A percentile compares a stretch with the other conserved stretches of the same genome.
Conservation (phyloP, 2,329 filamentous ascomycete genomes). For the Fusarium pininemorale region DNA sequence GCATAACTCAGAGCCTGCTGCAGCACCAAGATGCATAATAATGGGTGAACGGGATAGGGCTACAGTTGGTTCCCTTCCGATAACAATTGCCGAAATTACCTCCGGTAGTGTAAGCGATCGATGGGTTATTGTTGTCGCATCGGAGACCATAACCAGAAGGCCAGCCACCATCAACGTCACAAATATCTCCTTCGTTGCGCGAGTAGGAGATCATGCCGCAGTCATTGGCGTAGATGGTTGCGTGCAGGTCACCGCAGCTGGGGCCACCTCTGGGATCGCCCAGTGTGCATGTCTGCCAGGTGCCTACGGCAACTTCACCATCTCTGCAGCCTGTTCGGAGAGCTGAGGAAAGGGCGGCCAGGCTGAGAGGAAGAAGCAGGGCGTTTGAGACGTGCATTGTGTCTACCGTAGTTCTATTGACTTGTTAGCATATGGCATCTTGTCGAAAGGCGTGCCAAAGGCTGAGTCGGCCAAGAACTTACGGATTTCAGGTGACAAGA, state of each 20-base stretch:
- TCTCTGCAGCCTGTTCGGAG: not conserved
- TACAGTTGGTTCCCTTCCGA: not conserved
- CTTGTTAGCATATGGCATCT: not conserved
- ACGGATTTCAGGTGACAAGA: too few species aligned
- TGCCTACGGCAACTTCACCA: not conserved
- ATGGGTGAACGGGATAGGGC: not conserved
- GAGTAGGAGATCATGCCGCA: not conserved
- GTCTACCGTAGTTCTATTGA: not conserved
- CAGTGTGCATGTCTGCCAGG: not conserved
- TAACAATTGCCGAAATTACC: not conserved
- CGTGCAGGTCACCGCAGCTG: not conserved
- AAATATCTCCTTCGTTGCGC: not conserved
- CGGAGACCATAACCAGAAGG: not conserved
- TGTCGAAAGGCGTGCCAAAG: rapidly evolving
- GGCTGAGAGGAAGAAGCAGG: not conserved
- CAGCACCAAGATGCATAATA: not conserved
- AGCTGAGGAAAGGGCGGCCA: not conserved
- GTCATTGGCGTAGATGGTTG: not conserved
- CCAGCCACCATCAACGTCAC: not conserved
- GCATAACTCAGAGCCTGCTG: not conserved
- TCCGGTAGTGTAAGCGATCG: not conserved
- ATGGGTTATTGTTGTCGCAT: not conserved
- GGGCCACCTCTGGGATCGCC: not conserved
- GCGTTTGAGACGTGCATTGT: not conserved
- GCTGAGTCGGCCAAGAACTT: too few species aligned